Evolutionary conservation across 225 moss, liverwort and hornwort species (phyloP), one percentile per base, ranked within the genome.

Genomic region (Physcomitrium patens): DNA sequence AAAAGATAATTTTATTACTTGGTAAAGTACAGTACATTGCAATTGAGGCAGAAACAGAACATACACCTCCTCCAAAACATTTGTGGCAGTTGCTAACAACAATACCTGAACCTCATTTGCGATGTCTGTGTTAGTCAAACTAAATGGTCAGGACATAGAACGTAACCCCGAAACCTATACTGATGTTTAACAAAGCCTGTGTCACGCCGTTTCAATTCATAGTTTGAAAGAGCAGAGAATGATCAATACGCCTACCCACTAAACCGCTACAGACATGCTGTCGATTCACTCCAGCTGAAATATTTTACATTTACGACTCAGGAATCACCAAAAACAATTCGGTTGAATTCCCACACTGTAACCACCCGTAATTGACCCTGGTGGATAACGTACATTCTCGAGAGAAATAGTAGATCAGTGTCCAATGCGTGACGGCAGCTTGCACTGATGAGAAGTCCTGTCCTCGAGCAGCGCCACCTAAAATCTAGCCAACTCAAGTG

Each of bases 1-100:
- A 73, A 68, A 14, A 45, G 12, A 42, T 7, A 24, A 48, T 67
- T 76, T 73, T 73, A 82, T 77, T 82, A 73, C 22, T 27, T 77
- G 69, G n/a, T 50, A 65, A 59, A 53, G 24, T 24, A 24, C 24
- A 28, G 64, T 77, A 82, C 77, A 82, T 28, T 49, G 65, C 71
- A 49, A 50, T 42, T 28, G 18, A 63, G 55, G 45, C 63, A 27
- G 46, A 20, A 63, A 23, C 71, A 65, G 23, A 65, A 24, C 48
- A 19, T 20, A 23, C 24, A 59, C 57, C 31, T 24, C 65, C 41
- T 70, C 28, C 24, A 14, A 50, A 23, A 23, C 1, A 58, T 57
- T 37, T 20, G 63, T 27, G 41, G 10, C 23, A 60, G 50, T 22
- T 61, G 17, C 22, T 37, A 28, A 26, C 52, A 60, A 42, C 51